Base-by-base conservation (phyloP, 2,329 filamentous ascomycete species). In the Trichoderma sp. region DNA sequence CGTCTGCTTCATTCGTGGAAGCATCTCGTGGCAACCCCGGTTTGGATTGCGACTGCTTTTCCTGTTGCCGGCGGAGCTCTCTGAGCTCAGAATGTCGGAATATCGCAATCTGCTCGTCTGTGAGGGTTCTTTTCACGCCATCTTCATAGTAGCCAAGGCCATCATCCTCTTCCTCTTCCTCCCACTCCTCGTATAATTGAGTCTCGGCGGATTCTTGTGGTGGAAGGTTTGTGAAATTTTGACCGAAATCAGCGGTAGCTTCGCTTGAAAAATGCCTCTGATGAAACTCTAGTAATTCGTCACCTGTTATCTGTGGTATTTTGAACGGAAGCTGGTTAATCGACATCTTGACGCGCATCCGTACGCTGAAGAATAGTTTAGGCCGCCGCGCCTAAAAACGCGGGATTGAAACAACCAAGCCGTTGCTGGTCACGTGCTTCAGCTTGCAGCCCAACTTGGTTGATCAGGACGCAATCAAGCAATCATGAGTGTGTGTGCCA, bases 21-120 rank as follows among this genome's bases (percentile, higher is more conserved):
- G 59, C 52, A 15, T 42, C 52, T 52, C 48, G 52, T 22, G 66
- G 57, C 22, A 22, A 5, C 27, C n/a, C 42, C 19, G 50, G 22
- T 37, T 67, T 69, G 32, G 61, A 29, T 22, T 54, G 35, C 0
- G 53, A 13, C 19, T 74, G 77, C 67, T 77, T 81, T 50, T 79
- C 78, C 60, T 79, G 76, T 69, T 84, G 81, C 70, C 87, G 87
- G 29, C 92, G 81, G 45, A 97, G 81, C 13, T 87, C 80, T 74
- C 95, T 89, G 25, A 97, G 86, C 78, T 98, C 94, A 2, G 92
- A 94, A 76, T 96, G 92, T 70, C 94, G 86, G 77, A 97, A 97
- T 70, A 97, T 94, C 64, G 88, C 87, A 72, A 97, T 92, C 81
- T 97, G 92, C 73, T 93, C 92, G 74, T 97, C 92, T 10, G 94